phyloP scores from a whole-genome alignment of 495 filamentous ascomycete species.

The Hypoxylon perforatum region DNA sequence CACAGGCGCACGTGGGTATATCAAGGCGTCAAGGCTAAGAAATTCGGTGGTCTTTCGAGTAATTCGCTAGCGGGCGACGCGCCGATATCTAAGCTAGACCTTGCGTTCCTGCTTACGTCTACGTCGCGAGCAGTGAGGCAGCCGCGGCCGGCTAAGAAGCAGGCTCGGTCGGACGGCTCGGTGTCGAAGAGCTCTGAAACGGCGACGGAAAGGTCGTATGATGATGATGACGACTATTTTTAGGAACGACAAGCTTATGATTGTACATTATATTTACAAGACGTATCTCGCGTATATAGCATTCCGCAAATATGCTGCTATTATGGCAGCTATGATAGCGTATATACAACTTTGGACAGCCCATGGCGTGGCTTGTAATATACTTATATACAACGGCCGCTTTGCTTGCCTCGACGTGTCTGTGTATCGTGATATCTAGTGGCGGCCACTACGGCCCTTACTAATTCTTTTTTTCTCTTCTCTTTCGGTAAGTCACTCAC shows the following conservation, averaged over 20 bases:
- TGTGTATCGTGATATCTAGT: neutral
- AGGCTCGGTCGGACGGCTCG: neutral
- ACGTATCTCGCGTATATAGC: constrained; percentile 4
- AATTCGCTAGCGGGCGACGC: constrained; percentile 24
- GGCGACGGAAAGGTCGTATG: neutral
- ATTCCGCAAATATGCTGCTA: neutral
- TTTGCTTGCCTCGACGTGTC: neutral
- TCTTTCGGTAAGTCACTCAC: constrained; percentile 23
- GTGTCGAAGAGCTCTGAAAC: neutral
- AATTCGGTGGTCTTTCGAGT: neutral
- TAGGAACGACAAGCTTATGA: constrained; percentile 1
- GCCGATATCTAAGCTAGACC: constrained; percentile 15
- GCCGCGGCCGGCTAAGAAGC: neutral
- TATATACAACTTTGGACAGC: constrained; percentile 5
- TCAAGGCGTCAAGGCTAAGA: neutral
- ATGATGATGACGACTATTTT: constrained; percentile 22
- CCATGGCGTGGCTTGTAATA: neutral
- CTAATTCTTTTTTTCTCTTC: neutral
- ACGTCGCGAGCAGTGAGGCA: neutral
- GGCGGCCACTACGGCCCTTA: neutral
- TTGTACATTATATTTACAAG: constrained; percentile 12
- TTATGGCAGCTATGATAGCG: neutral
- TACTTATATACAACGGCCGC: neutral
- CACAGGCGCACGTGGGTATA: neutral
- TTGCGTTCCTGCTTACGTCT: constrained; percentile 22